Evolutionary conservation across 2,329 filamentous ascomycete genomes (phyloP), one percentile per base, ranked within the genome.

Genomic region (Sclerotinia subarctica): DNA sequence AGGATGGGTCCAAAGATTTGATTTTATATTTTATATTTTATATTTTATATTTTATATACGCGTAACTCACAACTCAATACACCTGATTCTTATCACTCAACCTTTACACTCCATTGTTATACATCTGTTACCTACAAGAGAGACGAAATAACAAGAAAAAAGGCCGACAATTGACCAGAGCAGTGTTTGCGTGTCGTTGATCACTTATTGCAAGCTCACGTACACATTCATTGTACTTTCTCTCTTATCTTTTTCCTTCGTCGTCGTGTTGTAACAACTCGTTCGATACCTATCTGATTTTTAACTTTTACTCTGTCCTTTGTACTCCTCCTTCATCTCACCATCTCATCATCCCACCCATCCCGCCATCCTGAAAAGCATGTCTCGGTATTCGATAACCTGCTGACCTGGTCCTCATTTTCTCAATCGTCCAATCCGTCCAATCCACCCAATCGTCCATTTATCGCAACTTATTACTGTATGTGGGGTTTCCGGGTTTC

Each of bases 401-500:
- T 51, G 59, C 59, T 62, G 59, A 62, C 46, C 59, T 38, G 46
- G 13, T 44, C n/a, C 49, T 44, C 49, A 11, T 64, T n/a, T 11
- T 56, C 11, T 38, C 57, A 59, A 42, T 59, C 47, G 7, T 53
- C 47, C 60, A 64, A 59, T 59, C 24, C 24, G 29, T 54, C 49
- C 60, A 29, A n/a, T n/a, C n/a, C n/a, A n/a, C n/a, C n/a, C n/a
- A 35, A 26, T 64, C 44, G 24, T 26, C 35, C 32, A 53, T 64
- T 46, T 32, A 51, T 66, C 64, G 56, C 64, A 51, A 66, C 46
- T 17, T 17, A 60, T 56, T 62, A 19, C 26, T 64, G 47, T 44
- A 44, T 59, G 64, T 66, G 64, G 52, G 64, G 64, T 59, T 35
- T 52, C 53, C 54, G 26, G 52, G 52, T 26, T 58, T 35, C 57